These are phyloP conservation scores for Picochlorum sp. DNA, from an alignment of 139 green algal species.

Conservation along the genomic window DNA sequence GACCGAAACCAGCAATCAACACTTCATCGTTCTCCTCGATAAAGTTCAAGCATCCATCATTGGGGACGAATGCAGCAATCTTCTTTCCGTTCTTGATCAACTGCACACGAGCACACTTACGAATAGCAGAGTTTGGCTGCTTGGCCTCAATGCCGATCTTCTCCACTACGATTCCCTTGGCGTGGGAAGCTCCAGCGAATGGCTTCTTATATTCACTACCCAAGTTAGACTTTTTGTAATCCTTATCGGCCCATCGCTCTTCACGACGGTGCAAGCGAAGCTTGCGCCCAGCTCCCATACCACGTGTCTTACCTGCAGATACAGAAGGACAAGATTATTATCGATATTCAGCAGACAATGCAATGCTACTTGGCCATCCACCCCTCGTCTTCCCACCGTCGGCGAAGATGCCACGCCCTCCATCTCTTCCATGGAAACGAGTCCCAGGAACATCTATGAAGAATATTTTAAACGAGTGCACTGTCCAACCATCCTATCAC, in stretches of 20 bases:
- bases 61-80: conserved; percentile 99
- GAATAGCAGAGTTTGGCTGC: conserved; percentile 99
- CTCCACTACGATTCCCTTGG: conserved; percentile 99
- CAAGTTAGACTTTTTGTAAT: conserved; percentile 98
- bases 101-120: conserved; percentile 99
- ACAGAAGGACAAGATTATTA: too few species aligned
- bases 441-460: too few species aligned
- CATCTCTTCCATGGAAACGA: too few species aligned
- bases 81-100: conserved; percentile 99
- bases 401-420: too few species aligned
- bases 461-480: too few species aligned
- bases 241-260: conserved; percentile 97
- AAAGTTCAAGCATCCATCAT: conserved; percentile 99
- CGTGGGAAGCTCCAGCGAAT: conserved; percentile 97
- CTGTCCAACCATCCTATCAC: too few species aligned
- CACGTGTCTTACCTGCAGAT: conserved; percentile 87
- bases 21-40: conserved; percentile 99
- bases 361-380: too few species aligned
- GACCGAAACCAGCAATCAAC: conserved; percentile 96
- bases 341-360: too few species aligned
- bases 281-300: conserved; percentile 98
- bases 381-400: too few species aligned
- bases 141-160: conserved; percentile 99
- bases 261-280: conserved; percentile 84
- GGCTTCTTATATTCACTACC: conserved; percentile 99